These are phyloP conservation scores for Fusarium ambrosium DNA, from an alignment of 2,329 filamentous ascomycete genomes.

Conservation along the genomic window DNA sequence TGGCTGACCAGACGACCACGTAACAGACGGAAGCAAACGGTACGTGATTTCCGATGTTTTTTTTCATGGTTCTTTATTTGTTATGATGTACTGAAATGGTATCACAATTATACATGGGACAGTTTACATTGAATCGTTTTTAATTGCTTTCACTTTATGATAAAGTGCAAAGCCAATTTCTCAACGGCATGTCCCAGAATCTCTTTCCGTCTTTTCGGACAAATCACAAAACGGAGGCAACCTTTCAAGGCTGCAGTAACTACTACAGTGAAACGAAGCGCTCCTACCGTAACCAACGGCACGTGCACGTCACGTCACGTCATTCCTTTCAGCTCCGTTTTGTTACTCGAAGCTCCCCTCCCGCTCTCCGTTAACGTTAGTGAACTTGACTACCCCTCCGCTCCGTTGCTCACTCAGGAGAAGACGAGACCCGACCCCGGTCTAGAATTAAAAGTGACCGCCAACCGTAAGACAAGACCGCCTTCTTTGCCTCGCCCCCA, in stretches of 20 bases:
- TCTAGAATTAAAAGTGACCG: conserved; percentile 33
- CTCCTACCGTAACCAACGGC: conserved; percentile 3
- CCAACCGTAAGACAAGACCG: not conserved
- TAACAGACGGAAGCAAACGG: conserved; percentile 21
- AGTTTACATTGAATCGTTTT: not conserved
- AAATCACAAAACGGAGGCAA: not conserved
- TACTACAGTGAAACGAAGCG: not conserved
- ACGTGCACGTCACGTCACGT: conserved; percentile 7
- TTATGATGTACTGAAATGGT: not conserved
- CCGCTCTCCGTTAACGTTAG: conserved; percentile 22
- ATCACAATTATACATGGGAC: not conserved
- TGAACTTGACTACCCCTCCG: conserved; percentile 41
- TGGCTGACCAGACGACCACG: conserved; percentile 25
- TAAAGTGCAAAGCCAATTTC: not conserved
- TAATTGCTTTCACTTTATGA: not conserved
- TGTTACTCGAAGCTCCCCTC: conserved; percentile 1
- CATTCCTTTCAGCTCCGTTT: not conserved
- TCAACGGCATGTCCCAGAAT: not conserved
- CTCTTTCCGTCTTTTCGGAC: not conserved
- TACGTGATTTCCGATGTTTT: not conserved
- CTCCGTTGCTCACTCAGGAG: conserved; percentile 34
- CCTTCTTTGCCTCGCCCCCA: not conserved
- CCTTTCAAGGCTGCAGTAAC: not conserved
- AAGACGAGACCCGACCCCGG: conserved; percentile 17
- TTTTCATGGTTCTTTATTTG: not conserved